phyloP scores from a whole-genome alignment of 1,284 basidiomycete species.

The Ceratobasidium sp. region DNA sequence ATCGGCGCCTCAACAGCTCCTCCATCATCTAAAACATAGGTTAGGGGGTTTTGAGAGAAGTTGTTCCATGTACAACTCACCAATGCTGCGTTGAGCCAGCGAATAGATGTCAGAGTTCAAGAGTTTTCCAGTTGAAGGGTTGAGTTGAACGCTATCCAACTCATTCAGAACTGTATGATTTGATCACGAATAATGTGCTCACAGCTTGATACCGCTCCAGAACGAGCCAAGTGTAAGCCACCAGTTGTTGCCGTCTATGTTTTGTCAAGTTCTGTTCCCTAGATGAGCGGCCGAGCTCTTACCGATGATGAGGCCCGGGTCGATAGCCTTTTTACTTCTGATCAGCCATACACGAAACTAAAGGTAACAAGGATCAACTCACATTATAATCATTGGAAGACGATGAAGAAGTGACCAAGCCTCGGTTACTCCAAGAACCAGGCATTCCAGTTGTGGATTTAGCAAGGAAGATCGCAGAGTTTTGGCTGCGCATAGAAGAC shows the following conservation, averaged over 20 bases:
- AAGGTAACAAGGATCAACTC: constrained; percentile 41
- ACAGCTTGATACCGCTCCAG: constrained; percentile 44
- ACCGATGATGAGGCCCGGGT: constrained; percentile 50
- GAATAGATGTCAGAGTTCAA: constrained; percentile 52
- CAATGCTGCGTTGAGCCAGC: constrained; percentile 58
- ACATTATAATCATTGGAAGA: constrained; percentile 59
- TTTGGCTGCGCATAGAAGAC: constrained; percentile 47
- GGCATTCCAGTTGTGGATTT: constrained; percentile 42
- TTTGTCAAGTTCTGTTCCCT: neutral
- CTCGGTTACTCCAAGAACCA: constrained; percentile 59
- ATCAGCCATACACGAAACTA: neutral
- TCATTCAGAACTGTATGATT: neutral
- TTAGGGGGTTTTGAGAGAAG: neutral
- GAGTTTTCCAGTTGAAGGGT: constrained; percentile 57
- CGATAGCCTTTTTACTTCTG: constrained; percentile 56
- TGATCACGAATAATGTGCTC: constrained; percentile 50
- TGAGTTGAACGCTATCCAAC: constrained; percentile 36
- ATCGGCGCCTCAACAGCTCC: constrained; percentile 47
- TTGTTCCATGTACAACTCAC: constrained; percentile 2
- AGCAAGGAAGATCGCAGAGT: constrained; percentile 47
- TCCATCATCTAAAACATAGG: neutral
- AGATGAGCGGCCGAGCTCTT: neutral
- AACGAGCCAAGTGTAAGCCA: constrained; percentile 45
- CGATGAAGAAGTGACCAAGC: constrained; percentile 58
- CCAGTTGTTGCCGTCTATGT: constrained; percentile 42